phyloP scores from a whole-genome alignment of 305 asterid genomes.

The Fraxinus velutina region DNA sequence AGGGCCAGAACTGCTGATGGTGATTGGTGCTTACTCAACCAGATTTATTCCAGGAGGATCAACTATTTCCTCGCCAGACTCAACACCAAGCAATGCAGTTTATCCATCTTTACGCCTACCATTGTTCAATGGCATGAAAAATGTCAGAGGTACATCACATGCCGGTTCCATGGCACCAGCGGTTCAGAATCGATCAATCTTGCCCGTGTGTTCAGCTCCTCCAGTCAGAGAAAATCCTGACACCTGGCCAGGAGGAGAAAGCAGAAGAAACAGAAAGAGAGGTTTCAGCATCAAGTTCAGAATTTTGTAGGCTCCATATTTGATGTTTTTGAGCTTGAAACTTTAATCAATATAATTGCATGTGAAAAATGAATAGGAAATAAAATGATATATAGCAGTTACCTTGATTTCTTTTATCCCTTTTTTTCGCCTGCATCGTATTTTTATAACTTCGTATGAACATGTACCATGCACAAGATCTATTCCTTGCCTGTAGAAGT shows the following conservation, averaged over 20 bases:
- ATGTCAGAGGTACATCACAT: not conserved
- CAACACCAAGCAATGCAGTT: not conserved
- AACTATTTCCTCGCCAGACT: not conserved
- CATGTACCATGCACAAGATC: not conserved
- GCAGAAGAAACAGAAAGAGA: not conserved
- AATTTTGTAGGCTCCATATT: not conserved
- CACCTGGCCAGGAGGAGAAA: not conserved
- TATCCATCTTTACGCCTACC: not conserved
- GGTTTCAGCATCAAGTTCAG: not conserved
- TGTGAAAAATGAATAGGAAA: not conserved
- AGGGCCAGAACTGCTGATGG: not conserved
- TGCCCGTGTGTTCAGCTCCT: slow-evolving; percentile 58
- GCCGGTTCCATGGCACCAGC: slow-evolving; percentile 41
- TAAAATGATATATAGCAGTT: not conserved
- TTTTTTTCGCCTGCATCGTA: not conserved
- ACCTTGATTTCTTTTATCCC: not conserved
- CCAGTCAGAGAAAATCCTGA: not conserved
- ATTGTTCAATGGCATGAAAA: not conserved
- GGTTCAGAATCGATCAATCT: slow-evolving; percentile 54
- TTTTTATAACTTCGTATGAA: not conserved
- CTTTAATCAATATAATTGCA: not conserved
- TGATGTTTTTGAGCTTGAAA: not conserved
- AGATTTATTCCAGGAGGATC: not conserved
- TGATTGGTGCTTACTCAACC: not conserved
- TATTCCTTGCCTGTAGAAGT: not conserved